phyloP scores from a whole-genome alignment of 345 rosid genomes.

The Atalantia buxifolia region DNA sequence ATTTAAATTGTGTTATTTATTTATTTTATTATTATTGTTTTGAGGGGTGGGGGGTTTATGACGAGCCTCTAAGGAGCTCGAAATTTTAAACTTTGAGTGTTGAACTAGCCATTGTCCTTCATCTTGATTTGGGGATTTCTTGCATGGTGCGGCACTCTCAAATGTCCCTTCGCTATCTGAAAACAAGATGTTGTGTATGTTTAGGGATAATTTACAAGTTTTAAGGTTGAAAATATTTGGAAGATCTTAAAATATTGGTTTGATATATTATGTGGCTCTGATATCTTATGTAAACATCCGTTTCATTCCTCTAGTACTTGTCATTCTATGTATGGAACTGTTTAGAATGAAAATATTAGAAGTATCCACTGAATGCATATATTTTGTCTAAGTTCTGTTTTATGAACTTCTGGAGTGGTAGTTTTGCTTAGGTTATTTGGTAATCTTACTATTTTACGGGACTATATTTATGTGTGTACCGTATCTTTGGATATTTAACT shows the following conservation, averaged over 20 bases:
- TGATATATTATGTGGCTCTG: not conserved
- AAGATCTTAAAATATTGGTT: not conserved
- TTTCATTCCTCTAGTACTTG: not conserved
- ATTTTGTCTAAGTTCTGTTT: not conserved
- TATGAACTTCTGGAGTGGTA: not conserved
- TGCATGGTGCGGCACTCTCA: not conserved
- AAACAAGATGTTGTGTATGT: not conserved
- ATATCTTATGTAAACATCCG: not conserved
- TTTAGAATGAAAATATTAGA: not conserved
- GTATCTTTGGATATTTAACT: constrained; percentile 2
- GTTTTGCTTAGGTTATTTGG: not conserved
- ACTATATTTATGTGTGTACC: not conserved
- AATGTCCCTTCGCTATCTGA: not conserved
- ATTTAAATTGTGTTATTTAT: too few species aligned
- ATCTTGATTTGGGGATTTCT: not conserved
- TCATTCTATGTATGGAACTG: not conserved
- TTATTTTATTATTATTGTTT: too few species aligned
- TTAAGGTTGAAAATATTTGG: not conserved
- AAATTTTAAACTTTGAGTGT: too few species aligned
- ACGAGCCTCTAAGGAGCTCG: too few species aligned
- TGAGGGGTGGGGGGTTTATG: too few species aligned
- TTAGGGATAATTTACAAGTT: not conserved
- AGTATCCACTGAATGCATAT: not conserved
- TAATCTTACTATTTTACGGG: not conserved
- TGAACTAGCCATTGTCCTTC: too few species aligned